Evolutionary conservation across 225 moss, liverwort and hornwort species (phyloP), one percentile per base, ranked within the genome.

Genomic region (Asterella californica): DNA sequence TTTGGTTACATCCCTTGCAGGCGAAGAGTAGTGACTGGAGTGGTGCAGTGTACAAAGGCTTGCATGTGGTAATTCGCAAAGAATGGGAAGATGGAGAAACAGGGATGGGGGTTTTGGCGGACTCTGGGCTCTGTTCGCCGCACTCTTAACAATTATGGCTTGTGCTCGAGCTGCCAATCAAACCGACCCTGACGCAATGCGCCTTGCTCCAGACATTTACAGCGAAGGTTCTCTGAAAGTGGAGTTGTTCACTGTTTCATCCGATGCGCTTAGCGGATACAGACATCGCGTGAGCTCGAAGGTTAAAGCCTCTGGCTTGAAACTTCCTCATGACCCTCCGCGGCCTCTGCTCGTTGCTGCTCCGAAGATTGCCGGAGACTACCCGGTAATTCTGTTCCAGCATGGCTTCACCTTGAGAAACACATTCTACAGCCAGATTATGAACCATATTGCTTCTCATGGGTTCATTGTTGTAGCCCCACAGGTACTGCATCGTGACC

Each of bases 381-480:
- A 92, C 46, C 91, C 94, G 2, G 89, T 93, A 46, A 81, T 91
- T 76, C 87, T 91, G 50, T 88, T 94, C 83, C 94, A 92, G 70
- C 94, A 94, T 82, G 94, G 88, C 68, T 93, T 81, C 83, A 86
- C 87, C 30, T 77, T 94, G 62, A 91, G 82, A n/a, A 94, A 88
- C 74, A 34, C 77, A 2, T 94, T 83, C 78, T 94, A 94, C 82
- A 89, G 86, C 45, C 94, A 94, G 67, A 83, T 94, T 79, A 80
- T 94, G 25, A 66, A 82, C 19, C 94, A 92, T 64, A 79, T 94
- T 22, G 90, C 94, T 5, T 92, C 94, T 18, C 79, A 92, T 64
- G 94, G 94, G 19, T 94, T 91, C 84, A 85, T 92, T 60, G 91
- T 94, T 15, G 90, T 92, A 34, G 94, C 92, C 18, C 94, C 94